Base-by-base conservation (phyloP, 2,329 filamentous ascomycete genomes). In the Venturia aucupariae region DNA sequence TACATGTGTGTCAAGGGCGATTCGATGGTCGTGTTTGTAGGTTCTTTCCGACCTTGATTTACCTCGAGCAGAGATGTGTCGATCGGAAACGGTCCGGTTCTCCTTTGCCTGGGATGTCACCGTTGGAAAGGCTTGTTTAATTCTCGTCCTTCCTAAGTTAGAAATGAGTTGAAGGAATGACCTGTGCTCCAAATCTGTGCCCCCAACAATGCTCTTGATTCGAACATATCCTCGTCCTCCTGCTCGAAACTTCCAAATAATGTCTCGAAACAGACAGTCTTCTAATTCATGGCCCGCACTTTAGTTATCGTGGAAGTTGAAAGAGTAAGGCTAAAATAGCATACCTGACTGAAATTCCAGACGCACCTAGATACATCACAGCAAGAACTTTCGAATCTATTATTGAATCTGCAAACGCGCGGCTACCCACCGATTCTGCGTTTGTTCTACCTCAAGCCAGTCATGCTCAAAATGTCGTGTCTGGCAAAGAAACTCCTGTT, bases 401-500 rank as follows among this genome's bases (percentile, higher is more conserved):
- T 38, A 38, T 38, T 38, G 11, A 38, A 38, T 3, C 11, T 38
- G 5, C 5, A 38, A 38, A 38, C 35, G 35, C 7, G 35, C 35
- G 35, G 2, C 11, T 38, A 38, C 35, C 35, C 7, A 38, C 35
- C 35, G 7, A 38, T 3, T 6, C 35, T 11, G 35, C 35, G 11
- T 8, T 38, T 38, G 7, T 38, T 42, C 55, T 60, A 66, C 42
- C 24, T 66, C 55, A 83, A 68, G 1, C 74, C 72, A 46, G 76
- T 73, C 64, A 81, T 76, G 69, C 79, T 78, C 59, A 94, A 75
- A 30, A 93, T 77, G 74, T 94, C 87, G 72, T 93, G 82, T n/a
- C 86, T 82, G 68, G 89, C 81, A 71, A 89, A 92, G 73, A 88
- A 92, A 24, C 84, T 85, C 61, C 90, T 82, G 67, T 90, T 87